These are phyloP conservation scores for Hyaloperonospora brassicae DNA, from an alignment of 352 stramenopile species.

Conservation along the genomic window DNA sequence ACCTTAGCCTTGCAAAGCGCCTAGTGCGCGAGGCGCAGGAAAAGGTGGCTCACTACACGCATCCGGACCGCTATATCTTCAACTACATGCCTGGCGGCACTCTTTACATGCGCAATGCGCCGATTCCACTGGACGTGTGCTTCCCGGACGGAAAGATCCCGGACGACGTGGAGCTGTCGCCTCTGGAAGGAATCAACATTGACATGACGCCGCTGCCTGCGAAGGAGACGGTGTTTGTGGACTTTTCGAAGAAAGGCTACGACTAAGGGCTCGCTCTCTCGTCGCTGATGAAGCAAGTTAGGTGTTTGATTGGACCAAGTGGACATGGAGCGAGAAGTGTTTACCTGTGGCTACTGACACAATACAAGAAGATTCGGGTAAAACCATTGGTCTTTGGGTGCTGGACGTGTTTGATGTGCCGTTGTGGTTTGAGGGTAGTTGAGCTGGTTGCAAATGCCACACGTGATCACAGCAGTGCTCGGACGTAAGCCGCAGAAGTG, in stretches of 20 bases:
- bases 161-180: slow-evolving; percentile 79
- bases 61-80: slow-evolving; percentile 95
- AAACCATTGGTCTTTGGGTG: too few species aligned
- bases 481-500: too few species aligned
- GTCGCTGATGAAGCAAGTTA: too few species aligned
- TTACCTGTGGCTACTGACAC: too few species aligned
- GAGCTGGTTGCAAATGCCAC: too few species aligned
- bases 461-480: too few species aligned
- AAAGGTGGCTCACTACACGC: slow-evolving; percentile 90
- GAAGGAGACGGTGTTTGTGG: slow-evolving; percentile 70
- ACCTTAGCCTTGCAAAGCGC: slow-evolving; percentile 60
- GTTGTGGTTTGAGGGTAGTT: too few species aligned
- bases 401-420: too few species aligned
- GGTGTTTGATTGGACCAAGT: too few species aligned
- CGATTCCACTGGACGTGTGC: slow-evolving; percentile 90
- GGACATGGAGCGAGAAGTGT: too few species aligned
- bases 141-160: slow-evolving; percentile 84
- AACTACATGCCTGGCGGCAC: slow-evolving; percentile 97
- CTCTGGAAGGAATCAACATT: slow-evolving; percentile 81
- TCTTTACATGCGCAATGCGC: slow-evolving; percentile 98
- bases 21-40: slow-evolving; percentile 88
- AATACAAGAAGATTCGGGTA: too few species aligned
- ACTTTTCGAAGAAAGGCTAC: slow-evolving; percentile 85
- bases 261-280: slow-evolving; percentile 36
- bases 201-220: slow-evolving; percentile 76